Evolutionary conservation across 1,284 basidiomycete genomes (phyloP).

Genomic region (Tylopilus orsonianus): DNA sequence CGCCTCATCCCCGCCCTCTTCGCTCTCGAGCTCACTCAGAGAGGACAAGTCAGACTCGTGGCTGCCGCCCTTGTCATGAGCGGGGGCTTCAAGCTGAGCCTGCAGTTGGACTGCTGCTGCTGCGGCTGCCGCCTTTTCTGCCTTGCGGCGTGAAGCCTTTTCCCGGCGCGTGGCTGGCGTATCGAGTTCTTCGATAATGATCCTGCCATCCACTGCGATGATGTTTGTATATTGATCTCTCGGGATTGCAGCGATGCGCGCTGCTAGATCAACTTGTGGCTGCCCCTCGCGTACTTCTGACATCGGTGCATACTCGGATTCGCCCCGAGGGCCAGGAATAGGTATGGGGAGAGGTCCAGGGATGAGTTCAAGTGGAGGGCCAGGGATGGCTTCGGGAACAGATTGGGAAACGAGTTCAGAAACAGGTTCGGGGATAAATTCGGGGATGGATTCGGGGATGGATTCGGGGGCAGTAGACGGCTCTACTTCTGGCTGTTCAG

Average conservation of each 20-base stretch:
- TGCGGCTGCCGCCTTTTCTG: slow-evolving; percentile 37
- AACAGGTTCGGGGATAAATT: not conserved
- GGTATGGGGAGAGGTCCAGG: not conserved
- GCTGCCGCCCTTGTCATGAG: slow-evolving; percentile 13
- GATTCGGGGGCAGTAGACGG: not conserved
- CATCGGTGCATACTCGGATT: too few relatives aligned
- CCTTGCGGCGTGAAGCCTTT: slow-evolving; percentile 50
- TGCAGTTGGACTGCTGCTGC: slow-evolving; percentile 19
- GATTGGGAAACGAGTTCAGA: not conserved
- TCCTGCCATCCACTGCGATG: slow-evolving; percentile 39
- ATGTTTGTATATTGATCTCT: slow-evolving; percentile 32
- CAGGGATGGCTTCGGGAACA: not conserved
- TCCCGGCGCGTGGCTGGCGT: slow-evolving; percentile 62
- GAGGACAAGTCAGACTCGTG: slow-evolving; percentile 30
- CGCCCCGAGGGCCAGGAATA: not conserved
- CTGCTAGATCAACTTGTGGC: slow-evolving; percentile 19
- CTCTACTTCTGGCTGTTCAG: slow-evolving; percentile 16
- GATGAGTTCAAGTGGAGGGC: not conserved
- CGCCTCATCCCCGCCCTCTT: slow-evolving; percentile 15
- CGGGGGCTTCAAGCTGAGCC: not conserved
- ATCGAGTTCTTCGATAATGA: slow-evolving; percentile 68
- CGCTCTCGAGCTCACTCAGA: slow-evolving; percentile 32
- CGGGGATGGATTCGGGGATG: slow-evolving; percentile 7
- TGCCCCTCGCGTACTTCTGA: slow-evolving; percentile 6
- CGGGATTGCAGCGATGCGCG: slow-evolving; percentile 32